Percentiles rank a stretch among this genome's conserved stretches.
Conservation (phyloP, 352 stramenopile genomes). For the Peronosclerospora sorghi region DNA sequence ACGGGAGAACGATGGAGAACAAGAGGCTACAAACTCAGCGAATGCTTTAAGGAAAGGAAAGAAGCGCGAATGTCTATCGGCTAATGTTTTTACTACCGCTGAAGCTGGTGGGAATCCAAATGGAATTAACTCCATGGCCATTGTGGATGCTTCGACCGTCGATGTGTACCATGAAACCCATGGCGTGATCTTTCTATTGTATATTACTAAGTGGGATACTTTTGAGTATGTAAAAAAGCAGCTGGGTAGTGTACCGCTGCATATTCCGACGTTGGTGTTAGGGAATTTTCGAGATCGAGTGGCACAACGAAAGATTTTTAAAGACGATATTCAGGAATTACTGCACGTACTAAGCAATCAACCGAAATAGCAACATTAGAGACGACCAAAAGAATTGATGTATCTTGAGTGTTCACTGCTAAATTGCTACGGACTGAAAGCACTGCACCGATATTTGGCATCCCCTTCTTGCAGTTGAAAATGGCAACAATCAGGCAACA, state of each 20-base stretch:
- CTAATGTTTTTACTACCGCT: conserved; percentile 16
- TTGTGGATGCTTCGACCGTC: conserved; percentile 74
- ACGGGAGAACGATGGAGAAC: background rate
- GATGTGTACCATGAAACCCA: conserved; percentile 86
- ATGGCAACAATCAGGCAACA: conserved; percentile 67
- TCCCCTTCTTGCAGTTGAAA: conserved; percentile 79
- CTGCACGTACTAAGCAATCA: conserved; percentile 38
- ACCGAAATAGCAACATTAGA: conserved; percentile 25
- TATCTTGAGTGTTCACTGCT: conserved; percentile 80
- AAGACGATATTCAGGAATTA: conserved; percentile 72
- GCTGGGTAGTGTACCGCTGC: conserved; percentile 51
- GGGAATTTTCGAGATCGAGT: conserved; percentile 73
- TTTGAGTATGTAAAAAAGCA: conserved; percentile 76
- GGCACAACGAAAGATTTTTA: conserved; percentile 68
- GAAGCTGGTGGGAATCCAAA: conserved; percentile 13
- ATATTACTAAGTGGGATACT: conserved; percentile 71
- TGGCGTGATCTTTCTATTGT: conserved; percentile 80
- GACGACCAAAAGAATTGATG: conserved; percentile 45
- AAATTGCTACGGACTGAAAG: conserved; percentile 79
- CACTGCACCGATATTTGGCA: conserved; percentile 74
- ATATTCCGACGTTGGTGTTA: conserved; percentile 73
- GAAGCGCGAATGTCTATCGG: conserved; percentile 6
- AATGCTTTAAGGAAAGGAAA: background rate
- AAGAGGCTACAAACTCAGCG: background rate
- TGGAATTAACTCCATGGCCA: conserved; percentile 46